These are phyloP conservation scores for Scenedesmus sp. DNA, from an alignment of 163 green algal species.

Conservation along the genomic window DNA sequence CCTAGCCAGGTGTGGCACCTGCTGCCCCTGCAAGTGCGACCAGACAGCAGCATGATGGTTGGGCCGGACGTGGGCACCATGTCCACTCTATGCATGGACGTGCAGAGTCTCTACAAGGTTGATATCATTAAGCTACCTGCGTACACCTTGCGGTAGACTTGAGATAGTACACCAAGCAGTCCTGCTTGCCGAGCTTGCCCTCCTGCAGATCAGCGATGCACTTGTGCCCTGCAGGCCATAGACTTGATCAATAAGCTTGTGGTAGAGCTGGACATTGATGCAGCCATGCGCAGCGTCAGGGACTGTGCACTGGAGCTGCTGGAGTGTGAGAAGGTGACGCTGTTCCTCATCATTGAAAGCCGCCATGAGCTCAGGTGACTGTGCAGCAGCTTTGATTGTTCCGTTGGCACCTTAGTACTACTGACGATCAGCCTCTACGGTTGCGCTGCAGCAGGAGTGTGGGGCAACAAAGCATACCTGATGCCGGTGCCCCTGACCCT, in stretches of 20 bases:
- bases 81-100: neutral
- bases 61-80: constrained; percentile 6
- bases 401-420: neutral
- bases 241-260: constrained; percentile 71
- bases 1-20: neutral
- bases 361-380: constrained; percentile 31
- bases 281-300: constrained; percentile 70
- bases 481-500: neutral
- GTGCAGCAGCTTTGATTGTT: neutral
- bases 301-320: constrained; percentile 74
- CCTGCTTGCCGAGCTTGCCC: neutral
- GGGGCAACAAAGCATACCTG: neutral
- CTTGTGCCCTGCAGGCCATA: constrained; percentile 61
- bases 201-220: neutral
- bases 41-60: neutral
- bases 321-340: constrained; percentile 72
- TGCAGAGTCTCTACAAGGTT: constrained; percentile 15
- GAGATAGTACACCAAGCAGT: neutral
- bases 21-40: constrained; percentile 13
- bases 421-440: neutral
- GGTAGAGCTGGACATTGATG: constrained; percentile 72
- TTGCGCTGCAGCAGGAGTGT: neutral
- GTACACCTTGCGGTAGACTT: neutral
- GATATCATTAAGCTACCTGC: neutral
- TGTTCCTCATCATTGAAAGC: constrained; percentile 76